Evolutionary conservation across 352 stramenopile genomes (phyloP).

Genomic region (Achlya hypogyna): DNA sequence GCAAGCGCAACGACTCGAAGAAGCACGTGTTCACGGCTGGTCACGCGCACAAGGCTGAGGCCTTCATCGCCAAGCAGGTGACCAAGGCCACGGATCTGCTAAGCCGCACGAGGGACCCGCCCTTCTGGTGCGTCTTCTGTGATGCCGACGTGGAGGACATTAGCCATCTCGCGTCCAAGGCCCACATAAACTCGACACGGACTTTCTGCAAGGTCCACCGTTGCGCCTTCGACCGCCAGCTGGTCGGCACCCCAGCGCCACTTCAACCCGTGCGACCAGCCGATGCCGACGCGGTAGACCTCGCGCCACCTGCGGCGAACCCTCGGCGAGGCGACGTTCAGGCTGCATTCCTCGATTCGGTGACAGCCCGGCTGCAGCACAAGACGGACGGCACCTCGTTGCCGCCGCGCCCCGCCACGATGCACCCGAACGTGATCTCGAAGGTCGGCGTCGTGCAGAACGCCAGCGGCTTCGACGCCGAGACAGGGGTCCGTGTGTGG

Average conservation of each 20-base stretch:
- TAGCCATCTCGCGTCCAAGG: background rate
- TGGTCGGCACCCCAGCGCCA: background rate
- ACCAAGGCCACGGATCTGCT: background rate
- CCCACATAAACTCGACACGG: background rate
- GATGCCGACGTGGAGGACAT: background rate
- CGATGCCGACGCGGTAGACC: background rate
- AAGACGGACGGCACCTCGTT: background rate
- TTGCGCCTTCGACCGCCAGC: background rate
- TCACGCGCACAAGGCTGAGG: background rate
- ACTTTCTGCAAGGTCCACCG: background rate
- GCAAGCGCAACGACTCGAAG: background rate
- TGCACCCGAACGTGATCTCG: background rate
- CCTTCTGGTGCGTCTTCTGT: conserved; percentile 9
- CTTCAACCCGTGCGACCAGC: background rate
- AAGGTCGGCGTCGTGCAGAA: background rate
- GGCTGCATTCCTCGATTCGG: background rate
- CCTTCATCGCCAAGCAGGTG: background rate
- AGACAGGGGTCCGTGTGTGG: conserved; percentile 42
- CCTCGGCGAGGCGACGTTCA: background rate
- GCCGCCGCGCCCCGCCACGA: too few species aligned
- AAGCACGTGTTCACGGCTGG: background rate
- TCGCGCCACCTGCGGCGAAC: background rate
- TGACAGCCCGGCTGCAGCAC: background rate
- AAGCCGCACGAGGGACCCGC: background rate
- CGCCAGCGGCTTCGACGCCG: background rate